A percentile compares a stretch with the other conserved stretches of the same genome.
These are phyloP conservation scores for Lagenidium sp. DNA, from an alignment of 352 stramenopile genomes.

Conservation along the genomic window DNA sequence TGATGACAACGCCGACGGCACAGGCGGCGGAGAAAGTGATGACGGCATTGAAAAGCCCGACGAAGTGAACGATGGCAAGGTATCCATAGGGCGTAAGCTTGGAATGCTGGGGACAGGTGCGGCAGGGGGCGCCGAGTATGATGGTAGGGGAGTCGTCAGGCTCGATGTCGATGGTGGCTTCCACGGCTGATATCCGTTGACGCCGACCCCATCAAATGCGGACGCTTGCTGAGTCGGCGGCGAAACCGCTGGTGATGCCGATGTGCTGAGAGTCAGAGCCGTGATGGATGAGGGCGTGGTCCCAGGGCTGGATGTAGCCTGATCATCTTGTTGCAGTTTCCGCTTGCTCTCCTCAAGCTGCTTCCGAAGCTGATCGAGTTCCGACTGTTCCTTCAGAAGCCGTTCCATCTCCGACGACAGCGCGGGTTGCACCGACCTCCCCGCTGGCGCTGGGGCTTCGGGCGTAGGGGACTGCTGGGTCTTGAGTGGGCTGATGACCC, in stretches of 20 bases:
- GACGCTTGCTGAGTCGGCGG: no score
- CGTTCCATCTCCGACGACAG: constrained; percentile 41
- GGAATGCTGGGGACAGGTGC: neutral
- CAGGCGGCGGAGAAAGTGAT: neutral
- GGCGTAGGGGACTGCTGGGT: neutral
- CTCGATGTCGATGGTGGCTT: constrained; percentile 3
- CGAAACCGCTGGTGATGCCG: constrained; percentile 1
- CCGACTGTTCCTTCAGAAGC: constrained; percentile 64
- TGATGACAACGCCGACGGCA: constrained; percentile 3
- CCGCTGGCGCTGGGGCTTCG: neutral
- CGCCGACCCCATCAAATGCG: neutral
- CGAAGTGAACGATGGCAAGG: neutral
- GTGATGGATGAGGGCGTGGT: neutral
- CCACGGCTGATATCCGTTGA: constrained; percentile 10
- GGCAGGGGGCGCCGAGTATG: neutral
- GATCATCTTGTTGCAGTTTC: constrained; percentile 20
- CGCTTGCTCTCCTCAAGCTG: constrained; percentile 64
- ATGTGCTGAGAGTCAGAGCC: constrained; percentile 5
- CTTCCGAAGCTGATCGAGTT: constrained; percentile 43
- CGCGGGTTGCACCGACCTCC: no score
- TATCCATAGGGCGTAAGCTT: no score
- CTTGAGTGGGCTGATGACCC: neutral
- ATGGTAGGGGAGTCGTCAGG: neutral
- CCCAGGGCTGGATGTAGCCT: constrained; percentile 2
- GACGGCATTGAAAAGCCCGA: no score